Evolutionary conservation across 805 yeast species (phyloP).

Genomic region (Ogataea saltuana): DNA sequence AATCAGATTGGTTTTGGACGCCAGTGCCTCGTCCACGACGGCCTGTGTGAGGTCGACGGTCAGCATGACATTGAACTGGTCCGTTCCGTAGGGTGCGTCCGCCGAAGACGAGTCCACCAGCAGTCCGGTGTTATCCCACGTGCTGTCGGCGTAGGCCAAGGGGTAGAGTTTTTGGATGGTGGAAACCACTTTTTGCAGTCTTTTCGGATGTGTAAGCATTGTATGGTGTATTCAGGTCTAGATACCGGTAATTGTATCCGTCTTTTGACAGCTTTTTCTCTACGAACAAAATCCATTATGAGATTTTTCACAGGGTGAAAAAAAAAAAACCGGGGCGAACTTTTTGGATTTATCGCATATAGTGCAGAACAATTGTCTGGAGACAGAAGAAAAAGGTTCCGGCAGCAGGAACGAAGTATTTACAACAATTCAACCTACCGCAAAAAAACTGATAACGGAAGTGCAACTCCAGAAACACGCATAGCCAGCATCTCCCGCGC

Average conservation of each 20-base stretch:
- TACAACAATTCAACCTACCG: no score
- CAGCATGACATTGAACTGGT: conserved; percentile 48
- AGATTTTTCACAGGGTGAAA: conserved; percentile 1
- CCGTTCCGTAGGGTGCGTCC: conserved; percentile 6
- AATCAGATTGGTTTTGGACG: conserved; percentile 52
- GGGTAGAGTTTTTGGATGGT: conserved; percentile 80
- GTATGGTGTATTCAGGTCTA: not conserved
- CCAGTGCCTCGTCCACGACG: conserved; percentile 85
- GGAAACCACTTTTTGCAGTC: conserved; percentile 47
- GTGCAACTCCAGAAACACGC: no score
- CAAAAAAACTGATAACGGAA: no score
- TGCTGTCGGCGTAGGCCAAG: conserved; percentile 69
- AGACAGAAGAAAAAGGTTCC: no score
- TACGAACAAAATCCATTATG: no score
- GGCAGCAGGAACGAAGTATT: no score
- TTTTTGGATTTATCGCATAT: conserved; percentile 19
- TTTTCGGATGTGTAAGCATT: conserved; percentile 18
- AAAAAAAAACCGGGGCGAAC: conserved; percentile 1
- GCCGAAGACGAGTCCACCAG: conserved; percentile 60
- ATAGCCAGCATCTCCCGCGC: no score
- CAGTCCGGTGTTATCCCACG: conserved; percentile 97
- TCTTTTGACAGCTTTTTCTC: not conserved
- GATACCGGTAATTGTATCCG: not conserved
- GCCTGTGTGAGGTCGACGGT: conserved; percentile 82
- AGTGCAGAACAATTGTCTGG: not conserved